A percentile compares a stretch with the other conserved stretches of the same genome.
phyloP scores from a whole-genome alignment of 2,329 filamentous ascomycete species.

The Monosporascus sp. region DNA sequence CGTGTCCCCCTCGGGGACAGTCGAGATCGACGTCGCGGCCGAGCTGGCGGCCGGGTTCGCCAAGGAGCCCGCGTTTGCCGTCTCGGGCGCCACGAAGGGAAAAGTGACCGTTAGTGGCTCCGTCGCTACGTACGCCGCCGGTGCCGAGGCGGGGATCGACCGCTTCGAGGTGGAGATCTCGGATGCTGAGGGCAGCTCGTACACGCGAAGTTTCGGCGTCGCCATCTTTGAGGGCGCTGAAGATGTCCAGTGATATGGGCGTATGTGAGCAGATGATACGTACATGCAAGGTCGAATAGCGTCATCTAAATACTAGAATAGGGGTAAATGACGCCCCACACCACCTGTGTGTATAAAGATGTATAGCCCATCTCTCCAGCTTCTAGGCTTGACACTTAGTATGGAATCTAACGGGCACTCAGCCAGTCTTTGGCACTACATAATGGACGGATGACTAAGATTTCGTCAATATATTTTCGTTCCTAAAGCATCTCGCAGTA shows the following conservation, averaged over 20 bases:
- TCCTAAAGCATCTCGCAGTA: too few species aligned
- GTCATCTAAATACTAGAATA: too few species aligned
- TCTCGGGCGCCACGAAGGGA: constrained; percentile 7
- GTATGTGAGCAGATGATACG: too few species aligned
- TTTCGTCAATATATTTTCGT: too few species aligned
- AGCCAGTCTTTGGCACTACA: too few species aligned
- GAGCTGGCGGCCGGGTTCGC: constrained; percentile 17
- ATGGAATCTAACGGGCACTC: too few species aligned
- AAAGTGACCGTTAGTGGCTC: constrained; percentile 8
- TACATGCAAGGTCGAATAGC: too few species aligned
- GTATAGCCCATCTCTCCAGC: too few species aligned
- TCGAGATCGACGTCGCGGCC: constrained; percentile 19
- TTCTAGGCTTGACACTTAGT: too few species aligned
- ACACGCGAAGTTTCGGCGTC: constrained; percentile 14
- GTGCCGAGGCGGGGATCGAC: constrained; percentile 9
- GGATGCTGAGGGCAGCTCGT: constrained; percentile 15
- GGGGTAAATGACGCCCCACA: too few species aligned
- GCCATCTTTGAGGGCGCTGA: constrained; percentile 4
- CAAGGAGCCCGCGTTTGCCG: constrained; percentile 8
- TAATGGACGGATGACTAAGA: too few species aligned
- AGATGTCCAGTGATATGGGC: neutral
- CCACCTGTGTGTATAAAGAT: too few species aligned
- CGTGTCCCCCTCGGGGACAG: constrained; percentile 17
- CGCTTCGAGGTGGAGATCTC: constrained; percentile 9
- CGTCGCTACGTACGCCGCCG: constrained; percentile 10